phyloP scores from a whole-genome alignment of 2,329 filamentous ascomycete genomes.

The Didymosphaeria variabile region DNA sequence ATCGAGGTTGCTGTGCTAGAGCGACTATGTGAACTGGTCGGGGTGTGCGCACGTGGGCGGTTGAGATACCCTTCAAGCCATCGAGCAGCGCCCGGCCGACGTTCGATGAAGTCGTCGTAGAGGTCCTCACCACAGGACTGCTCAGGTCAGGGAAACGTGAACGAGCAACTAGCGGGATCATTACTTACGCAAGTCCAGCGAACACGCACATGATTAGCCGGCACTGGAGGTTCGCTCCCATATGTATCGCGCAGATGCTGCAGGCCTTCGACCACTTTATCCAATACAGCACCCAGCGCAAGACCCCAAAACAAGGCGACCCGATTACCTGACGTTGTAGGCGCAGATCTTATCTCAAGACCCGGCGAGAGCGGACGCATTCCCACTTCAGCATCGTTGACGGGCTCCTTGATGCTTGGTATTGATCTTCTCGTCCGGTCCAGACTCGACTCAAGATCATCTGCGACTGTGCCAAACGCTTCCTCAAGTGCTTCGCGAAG shows the following conservation, averaged over 20 bases:
- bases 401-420: conserved; percentile 29
- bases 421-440: conserved; percentile 3
- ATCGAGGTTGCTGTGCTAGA: conserved; percentile 39
- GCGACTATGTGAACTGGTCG: conserved; percentile 30
- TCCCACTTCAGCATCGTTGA: conserved; percentile 22
- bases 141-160: conserved; percentile 15
- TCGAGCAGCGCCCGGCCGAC: conserved; percentile 47
- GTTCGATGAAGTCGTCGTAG: conserved; percentile 52
- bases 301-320: conserved; percentile 32
- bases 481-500: conserved; percentile 30
- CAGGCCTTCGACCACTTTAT: conserved; percentile 31
- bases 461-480: conserved; percentile 21
- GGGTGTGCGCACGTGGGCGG: conserved; percentile 38
- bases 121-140: conserved; percentile 45
- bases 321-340: conserved; percentile 20
- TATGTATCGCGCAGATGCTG: conserved; percentile 31
- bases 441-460: conserved; percentile 3
- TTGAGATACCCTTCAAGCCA: conserved; percentile 52
- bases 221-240: conserved; percentile 43
- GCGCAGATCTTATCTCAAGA: conserved; percentile 30
- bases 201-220: conserved; percentile 42
- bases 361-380: conserved; percentile 33
- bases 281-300: conserved; percentile 32
- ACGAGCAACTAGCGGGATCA: background rate
- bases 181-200: conserved; percentile 47